phyloP scores from a whole-genome alignment of 371 early-diverging fungal genomes.

The Circinella umbellata region DNA sequence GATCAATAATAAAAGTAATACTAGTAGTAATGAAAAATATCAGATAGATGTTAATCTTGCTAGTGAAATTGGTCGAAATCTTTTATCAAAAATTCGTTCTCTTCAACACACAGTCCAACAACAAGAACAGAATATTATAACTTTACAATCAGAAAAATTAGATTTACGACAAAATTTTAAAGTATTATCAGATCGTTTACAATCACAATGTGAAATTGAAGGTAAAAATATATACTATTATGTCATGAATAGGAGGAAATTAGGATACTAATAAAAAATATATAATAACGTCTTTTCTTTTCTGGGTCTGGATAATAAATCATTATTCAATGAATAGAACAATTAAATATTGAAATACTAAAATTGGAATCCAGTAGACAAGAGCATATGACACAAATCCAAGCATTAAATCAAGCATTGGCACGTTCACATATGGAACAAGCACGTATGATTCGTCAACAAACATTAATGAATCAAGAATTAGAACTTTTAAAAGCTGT shows the following conservation, averaged over 20 bases:
- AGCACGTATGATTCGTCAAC: constrained; percentile 18
- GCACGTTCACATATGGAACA: constrained; percentile 20
- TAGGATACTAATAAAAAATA: not conserved
- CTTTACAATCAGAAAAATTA: constrained; percentile 7
- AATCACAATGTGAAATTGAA: not conserved
- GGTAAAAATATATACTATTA: not conserved
- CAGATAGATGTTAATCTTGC: constrained; percentile 15
- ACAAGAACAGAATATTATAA: constrained; percentile 2
- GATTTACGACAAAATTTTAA: not conserved
- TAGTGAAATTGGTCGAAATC: constrained; percentile 9
- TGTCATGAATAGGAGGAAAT: too few species aligned
- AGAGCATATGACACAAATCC: constrained; percentile 8
- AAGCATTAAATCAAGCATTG: constrained; percentile 12
- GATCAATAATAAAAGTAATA: not conserved
- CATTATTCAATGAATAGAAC: constrained; percentile 5
- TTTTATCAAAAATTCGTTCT: constrained; percentile 15
- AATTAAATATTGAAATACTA: constrained; percentile 13
- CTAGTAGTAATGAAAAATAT: not conserved
- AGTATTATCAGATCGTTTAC: not conserved
- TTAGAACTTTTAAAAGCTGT: constrained; percentile 18
- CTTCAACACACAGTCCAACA: constrained; percentile 14
- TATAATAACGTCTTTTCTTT: not conserved
- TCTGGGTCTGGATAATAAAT: not conserved
- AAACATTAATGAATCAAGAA: constrained; percentile 16
- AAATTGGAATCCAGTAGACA: constrained; percentile 15